Base-by-base conservation (phyloP, 345 rosid genomes). In the Bruguiera parviflora region DNA sequence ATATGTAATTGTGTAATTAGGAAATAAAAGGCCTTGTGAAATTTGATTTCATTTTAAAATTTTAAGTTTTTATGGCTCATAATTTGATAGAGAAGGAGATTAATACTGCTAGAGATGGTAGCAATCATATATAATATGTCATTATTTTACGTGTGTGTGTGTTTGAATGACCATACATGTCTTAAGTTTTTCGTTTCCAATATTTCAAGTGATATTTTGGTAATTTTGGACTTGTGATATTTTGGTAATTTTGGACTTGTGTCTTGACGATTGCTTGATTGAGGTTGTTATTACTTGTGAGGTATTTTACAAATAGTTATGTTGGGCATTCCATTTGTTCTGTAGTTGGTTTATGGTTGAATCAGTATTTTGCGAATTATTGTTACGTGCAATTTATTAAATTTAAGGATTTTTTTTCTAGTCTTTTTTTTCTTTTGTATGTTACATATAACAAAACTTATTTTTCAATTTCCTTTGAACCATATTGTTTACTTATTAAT, bases 101-200 rank as follows among this genome's bases (percentile, higher is more conserved):
- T 67, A 96, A 90, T 83, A 94, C 96, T 25, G 84, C 88, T 71
- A 97, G 97, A 75, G 99, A 95, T 80, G 99, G 99, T 92, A 79
- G 24, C 70, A 35, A 32, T 52, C 19, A 22, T 13, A 35, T 13
- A 43, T 58, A 21, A 8, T 33, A 37, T 11, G 18, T 0, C 9
- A 6, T 62, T 37, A 64, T 21, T 15, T 22, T 16, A 3, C 19
- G 0, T 52, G 15, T 21, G 2, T 22, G 15, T 51, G 21, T 53
- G 57, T n/a, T 8, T 53, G 58, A 31, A 33, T 32, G 21, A n/a
- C 29, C 24, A 16, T n/a, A 27, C 35, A 63, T 63, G 19, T 28
- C 67, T 59, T 7, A 65, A 28, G 66, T 53, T 51, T 70, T 61
- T 61, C 32, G 6, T 67, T 21, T 70, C 53, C 11, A 37, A 39